These are phyloP conservation scores for Plasmodium blacklocki DNA, from an alignment of 169 alveolate species.

Conservation along the genomic window DNA sequence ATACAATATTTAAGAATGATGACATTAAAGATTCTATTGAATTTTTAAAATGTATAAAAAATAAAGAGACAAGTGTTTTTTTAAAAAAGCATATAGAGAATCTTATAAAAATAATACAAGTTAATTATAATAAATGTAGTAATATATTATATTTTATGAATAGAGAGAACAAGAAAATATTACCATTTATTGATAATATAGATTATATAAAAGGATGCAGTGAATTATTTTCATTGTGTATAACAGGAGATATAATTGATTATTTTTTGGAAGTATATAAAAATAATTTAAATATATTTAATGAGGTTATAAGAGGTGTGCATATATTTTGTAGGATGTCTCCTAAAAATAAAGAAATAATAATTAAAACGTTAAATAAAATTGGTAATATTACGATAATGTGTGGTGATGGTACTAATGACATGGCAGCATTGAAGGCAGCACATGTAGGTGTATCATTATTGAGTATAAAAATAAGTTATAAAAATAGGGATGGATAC, in stretches of 20 bases:
- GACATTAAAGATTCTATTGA: constrained; percentile 9
- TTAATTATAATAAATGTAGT: not conserved
- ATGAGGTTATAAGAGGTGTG: constrained; percentile 49
- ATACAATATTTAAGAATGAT: not conserved
- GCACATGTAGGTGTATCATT: constrained; percentile 98
- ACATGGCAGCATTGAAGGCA: constrained; percentile 98
- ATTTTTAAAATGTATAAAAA: not conserved
- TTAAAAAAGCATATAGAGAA: constrained; percentile 7
- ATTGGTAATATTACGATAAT: constrained; percentile 91
- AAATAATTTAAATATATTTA: constrained; percentile 24
- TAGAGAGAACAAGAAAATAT: constrained; percentile 73
- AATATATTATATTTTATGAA: constrained; percentile 30
- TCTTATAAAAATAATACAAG: constrained; percentile 13
- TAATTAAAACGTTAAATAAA: constrained; percentile 85
- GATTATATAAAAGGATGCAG: constrained; percentile 27
- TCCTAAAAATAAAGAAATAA: constrained; percentile 95
- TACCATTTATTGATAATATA: constrained; percentile 65
- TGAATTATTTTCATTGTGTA: constrained; percentile 64
- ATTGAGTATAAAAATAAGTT: constrained; percentile 85
- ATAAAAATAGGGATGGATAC: constrained; percentile 76
- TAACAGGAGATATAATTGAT: constrained; percentile 82
- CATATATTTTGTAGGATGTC: constrained; percentile 96
- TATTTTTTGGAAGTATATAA: constrained; percentile 77
- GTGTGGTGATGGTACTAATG: constrained; percentile 99
- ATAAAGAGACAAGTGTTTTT: not conserved